Evolutionary conservation across 83 land plant species (phyloP).

Genomic region (Diphasiastrum complanatum): DNA sequence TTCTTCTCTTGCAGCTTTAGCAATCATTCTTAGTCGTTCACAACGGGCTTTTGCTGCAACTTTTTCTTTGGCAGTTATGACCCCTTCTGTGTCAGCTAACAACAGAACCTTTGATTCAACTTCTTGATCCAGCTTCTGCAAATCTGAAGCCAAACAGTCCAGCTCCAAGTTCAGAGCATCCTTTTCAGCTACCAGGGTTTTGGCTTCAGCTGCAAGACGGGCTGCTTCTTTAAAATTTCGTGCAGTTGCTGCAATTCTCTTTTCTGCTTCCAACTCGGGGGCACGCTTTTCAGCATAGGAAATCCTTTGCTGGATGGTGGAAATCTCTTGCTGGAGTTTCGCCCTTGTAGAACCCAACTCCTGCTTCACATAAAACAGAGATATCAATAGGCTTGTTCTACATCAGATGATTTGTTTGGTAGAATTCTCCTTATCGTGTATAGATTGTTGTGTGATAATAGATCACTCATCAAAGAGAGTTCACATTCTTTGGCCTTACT

Average conservation of each 20-base stretch:
- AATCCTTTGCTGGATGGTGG: constrained; percentile 48
- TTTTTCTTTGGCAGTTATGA: constrained; percentile 46
- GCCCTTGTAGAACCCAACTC: constrained; percentile 51
- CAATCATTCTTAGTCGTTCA: constrained; percentile 51
- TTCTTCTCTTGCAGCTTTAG: constrained; percentile 66
- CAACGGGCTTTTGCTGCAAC: constrained; percentile 56
- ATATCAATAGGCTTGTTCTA: no score
- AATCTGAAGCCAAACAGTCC: constrained; percentile 28
- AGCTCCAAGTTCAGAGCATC: constrained; percentile 34
- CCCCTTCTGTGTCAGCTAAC: constrained; percentile 42
- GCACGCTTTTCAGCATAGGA: constrained; percentile 53
- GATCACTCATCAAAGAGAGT: no score
- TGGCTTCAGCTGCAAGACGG: constrained; percentile 73
- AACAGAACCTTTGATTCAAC: constrained; percentile 25
- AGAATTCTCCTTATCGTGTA: no score
- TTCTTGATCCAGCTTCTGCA: constrained; percentile 48
- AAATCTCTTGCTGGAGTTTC: constrained; percentile 52
- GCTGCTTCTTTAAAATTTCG: constrained; percentile 90
- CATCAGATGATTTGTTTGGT: no score
- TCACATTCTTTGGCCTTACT: no score
- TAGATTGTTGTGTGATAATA: no score
- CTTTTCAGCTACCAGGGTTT: constrained; percentile 43
- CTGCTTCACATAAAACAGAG: no score
- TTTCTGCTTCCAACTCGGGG: constrained; percentile 80
- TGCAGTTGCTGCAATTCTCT: constrained; percentile 75